These are phyloP conservation scores for Boletellus ananiceps DNA, from an alignment of 768 basidiomycete genomes.

Conservation along the genomic window DNA sequence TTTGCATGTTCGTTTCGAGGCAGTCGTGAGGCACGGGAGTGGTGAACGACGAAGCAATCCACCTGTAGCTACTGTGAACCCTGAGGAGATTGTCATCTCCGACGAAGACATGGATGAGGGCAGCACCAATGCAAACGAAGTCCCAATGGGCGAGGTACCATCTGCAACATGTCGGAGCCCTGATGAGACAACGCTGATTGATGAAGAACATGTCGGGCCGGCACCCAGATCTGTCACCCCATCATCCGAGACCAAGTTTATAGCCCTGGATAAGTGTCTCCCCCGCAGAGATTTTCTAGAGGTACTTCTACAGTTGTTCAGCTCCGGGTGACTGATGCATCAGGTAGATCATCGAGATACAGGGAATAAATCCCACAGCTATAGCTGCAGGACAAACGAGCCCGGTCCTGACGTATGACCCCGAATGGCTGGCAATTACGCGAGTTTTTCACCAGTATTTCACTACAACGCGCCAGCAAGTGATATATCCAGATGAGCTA, in stretches of 20 bases:
- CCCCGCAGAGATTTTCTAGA: constrained; percentile 75
- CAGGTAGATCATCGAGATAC: constrained; percentile 68
- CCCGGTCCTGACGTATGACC: constrained; percentile 65
- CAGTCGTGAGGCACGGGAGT: constrained; percentile 47
- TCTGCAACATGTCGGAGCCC: constrained; percentile 36
- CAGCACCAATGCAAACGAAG: constrained; percentile 1
- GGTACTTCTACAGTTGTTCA: constrained; percentile 36
- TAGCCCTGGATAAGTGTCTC: constrained; percentile 90
- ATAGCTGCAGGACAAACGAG: constrained; percentile 4
- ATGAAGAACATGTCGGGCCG: constrained; percentile 44
- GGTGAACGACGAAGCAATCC: neutral
- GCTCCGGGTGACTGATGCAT: neutral
- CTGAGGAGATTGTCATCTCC: constrained; percentile 40
- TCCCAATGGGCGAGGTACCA: constrained; percentile 33
- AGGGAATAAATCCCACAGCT: constrained; percentile 18
- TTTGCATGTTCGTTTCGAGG: constrained; percentile 84
- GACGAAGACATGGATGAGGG: constrained; percentile 30
- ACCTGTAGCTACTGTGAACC: constrained; percentile 15
- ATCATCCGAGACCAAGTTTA: constrained; percentile 59
- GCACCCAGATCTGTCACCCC: constrained; percentile 25
- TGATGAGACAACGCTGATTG: constrained; percentile 49
- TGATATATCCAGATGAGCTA: constrained; percentile 53
- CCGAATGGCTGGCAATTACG: constrained; percentile 91
- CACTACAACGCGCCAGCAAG: constrained; percentile 47
- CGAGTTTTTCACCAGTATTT: constrained; percentile 82